Evolutionary conservation across 2,329 filamentous ascomycete genomes (phyloP).

Genomic region (Helotiales sp.): DNA sequence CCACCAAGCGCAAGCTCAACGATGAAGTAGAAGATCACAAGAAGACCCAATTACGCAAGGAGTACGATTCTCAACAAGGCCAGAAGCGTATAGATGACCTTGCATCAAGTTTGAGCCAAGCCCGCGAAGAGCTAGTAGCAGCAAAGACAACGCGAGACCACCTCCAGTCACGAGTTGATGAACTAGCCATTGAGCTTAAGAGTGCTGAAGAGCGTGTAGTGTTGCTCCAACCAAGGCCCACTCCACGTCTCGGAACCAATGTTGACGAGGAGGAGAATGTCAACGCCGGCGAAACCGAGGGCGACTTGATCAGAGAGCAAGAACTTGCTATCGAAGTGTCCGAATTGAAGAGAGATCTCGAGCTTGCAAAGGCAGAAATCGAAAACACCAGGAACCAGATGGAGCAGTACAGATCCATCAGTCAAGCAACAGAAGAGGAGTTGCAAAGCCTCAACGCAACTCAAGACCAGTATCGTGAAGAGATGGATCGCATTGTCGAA

Average conservation of each 20-base stretch:
- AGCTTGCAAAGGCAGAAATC: constrained; percentile 76
- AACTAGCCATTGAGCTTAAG: constrained; percentile 83
- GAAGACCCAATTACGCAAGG: constrained; percentile 79
- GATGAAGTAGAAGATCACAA: constrained; percentile 83
- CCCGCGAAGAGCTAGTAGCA: constrained; percentile 82
- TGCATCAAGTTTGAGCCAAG: constrained; percentile 73
- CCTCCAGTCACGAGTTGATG: constrained; percentile 83
- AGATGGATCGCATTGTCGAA: constrained; percentile 73
- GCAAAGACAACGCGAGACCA: constrained; percentile 88
- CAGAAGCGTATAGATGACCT: constrained; percentile 94
- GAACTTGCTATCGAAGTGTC: constrained; percentile 82
- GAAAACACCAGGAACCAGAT: constrained; percentile 78
- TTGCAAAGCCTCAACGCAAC: constrained; percentile 76
- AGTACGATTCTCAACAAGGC: constrained; percentile 84
- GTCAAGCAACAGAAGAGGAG: constrained; percentile 84
- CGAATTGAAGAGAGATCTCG: constrained; percentile 84
- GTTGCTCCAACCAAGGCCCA: constrained; percentile 78
- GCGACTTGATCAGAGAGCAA: constrained; percentile 67
- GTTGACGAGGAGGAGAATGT: constrained; percentile 42
- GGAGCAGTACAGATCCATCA: constrained; percentile 86
- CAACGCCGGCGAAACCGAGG: constrained; percentile 48
- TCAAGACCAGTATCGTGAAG: constrained; percentile 83
- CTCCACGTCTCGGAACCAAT: constrained; percentile 53
- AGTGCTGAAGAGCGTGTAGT: constrained; percentile 86
- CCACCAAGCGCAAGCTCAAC: constrained; percentile 78